A percentile compares a stretch with the other conserved stretches of the same genome.
phyloP scores from a whole-genome alignment of 1,284 basidiomycete species.

The Boletellus deceptivus region DNA sequence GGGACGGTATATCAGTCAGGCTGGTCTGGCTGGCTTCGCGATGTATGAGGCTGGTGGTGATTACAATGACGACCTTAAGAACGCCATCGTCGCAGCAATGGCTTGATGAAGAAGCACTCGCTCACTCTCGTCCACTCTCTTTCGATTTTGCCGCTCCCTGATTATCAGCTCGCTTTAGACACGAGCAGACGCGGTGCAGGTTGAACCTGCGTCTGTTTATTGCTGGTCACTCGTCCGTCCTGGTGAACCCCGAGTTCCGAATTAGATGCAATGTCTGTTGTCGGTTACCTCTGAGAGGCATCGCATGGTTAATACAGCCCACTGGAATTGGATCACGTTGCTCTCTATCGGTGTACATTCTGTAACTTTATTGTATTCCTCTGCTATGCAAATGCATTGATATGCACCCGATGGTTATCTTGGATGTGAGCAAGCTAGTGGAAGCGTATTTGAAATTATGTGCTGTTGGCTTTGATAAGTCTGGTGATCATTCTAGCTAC shows the following conservation, averaged over 20 bases:
- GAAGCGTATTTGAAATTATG: too few species aligned
- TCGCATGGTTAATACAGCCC: neutral
- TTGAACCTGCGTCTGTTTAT: neutral
- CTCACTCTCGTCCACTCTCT: slow-evolving; percentile 6
- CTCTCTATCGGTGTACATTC: neutral
- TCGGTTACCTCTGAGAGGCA: slow-evolving; percentile 1
- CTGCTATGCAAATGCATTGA: neutral
- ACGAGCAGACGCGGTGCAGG: neutral
- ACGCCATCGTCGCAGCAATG: slow-evolving; percentile 45
- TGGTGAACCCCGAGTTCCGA: neutral
- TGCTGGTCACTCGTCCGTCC: neutral
- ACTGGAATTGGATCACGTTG: slow-evolving; percentile 1
- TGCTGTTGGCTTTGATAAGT: too few species aligned
- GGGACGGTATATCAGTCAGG: slow-evolving; percentile 53
- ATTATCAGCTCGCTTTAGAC: slow-evolving; percentile 30
- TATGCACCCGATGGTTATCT: neutral
- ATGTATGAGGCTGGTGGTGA: slow-evolving; percentile 68
- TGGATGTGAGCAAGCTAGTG: too few species aligned
- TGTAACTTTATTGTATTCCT: slow-evolving; percentile 1
- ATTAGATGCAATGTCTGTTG: neutral
- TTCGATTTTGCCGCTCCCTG: slow-evolving; percentile 5
- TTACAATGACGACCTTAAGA: slow-evolving; percentile 51
- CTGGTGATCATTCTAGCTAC: too few species aligned
- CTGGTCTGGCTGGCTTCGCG: slow-evolving; percentile 58
- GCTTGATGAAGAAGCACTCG: slow-evolving; percentile 15